Evolutionary conservation across 179 eudicot genomes (phyloP), one percentile per base, ranked within the genome.

Genomic region (Beta corolliflora): DNA sequence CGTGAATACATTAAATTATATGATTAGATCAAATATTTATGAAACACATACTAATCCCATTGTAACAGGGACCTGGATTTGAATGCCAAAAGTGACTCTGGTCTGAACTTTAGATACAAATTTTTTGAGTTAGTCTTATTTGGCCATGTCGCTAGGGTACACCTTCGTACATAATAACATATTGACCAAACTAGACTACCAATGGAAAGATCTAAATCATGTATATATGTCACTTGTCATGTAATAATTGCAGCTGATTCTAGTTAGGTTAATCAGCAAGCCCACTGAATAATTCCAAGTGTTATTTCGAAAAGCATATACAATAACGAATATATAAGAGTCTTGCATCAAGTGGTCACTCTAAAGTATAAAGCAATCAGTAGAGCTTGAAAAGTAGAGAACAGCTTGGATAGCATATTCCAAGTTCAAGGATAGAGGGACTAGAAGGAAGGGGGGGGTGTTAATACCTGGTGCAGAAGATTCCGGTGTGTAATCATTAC

Each of bases 401-500:
- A 21, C 56, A 76, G 18, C n/a, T 23, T 45, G 56, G 10, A 50
- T 16, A 46, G 52, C 19, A 65, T 16, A 64, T 25, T 25, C 5
- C 46, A 64, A 68, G 52, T 5, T 25, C 46, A 70, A 21, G 14
- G 58, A 45, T 3, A 3, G 13, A 59, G 60, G 46, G 55, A 64
- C 4, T 64, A 9, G 11, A 1, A 2, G 3, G 1, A 18, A 29
- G 56, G 23, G 18, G 60, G 74, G 74, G 5, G 55, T 18, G 75
- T 50, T 55, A 59, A 48, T 81, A 91, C 99, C 99, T 96, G 99
- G 88, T 96, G 99, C 75, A 96, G 86, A 78, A 96, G 93, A 90
- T 96, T 96, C 76, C 76, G 83, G 79, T 96, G 99, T 29, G 99
- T 92, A 77, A 96, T 92, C 98, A 92, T 94, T 44, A 96, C 99